Percentiles rank a stretch among this genome's conserved stretches.
Conservation (phyloP, 2,329 filamentous ascomycete species). For the Hysterium pulicare region DNA sequence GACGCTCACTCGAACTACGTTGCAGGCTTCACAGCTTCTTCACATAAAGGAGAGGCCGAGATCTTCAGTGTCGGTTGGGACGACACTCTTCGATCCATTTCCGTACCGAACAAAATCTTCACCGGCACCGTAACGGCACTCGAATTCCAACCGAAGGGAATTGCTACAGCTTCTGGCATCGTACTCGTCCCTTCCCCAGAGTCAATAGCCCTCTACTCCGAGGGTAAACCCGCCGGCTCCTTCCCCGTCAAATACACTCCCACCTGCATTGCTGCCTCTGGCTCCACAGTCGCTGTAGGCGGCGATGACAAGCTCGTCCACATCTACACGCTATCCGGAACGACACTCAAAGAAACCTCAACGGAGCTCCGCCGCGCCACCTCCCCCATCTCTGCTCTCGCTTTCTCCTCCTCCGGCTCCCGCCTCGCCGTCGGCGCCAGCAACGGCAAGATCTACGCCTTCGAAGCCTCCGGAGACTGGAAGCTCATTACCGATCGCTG, state of each 20-base stretch:
- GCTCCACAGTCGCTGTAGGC: slow-evolving; percentile 70
- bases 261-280: slow-evolving; percentile 68
- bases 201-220: slow-evolving; percentile 58
- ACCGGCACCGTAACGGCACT: slow-evolving; percentile 66
- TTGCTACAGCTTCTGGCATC: slow-evolving; percentile 55
- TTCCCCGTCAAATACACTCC: slow-evolving; percentile 62
- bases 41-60: slow-evolving; percentile 37
- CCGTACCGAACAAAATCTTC: slow-evolving; percentile 72
- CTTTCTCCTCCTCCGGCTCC: slow-evolving; percentile 76
- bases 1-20: slow-evolving; percentile 83
- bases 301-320: slow-evolving; percentile 70
- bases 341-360: slow-evolving; percentile 51
- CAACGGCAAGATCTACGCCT: slow-evolving; percentile 84
- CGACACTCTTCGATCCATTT: slow-evolving; percentile 78
- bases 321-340: slow-evolving; percentile 64
- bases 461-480: slow-evolving; percentile 60
- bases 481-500: slow-evolving; percentile 76
- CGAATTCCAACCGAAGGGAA: slow-evolving; percentile 74
- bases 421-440: slow-evolving; percentile 79
- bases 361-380: slow-evolving; percentile 65
- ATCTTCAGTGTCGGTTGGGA: slow-evolving; percentile 94
- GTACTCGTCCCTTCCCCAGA: slow-evolving; percentile 53
- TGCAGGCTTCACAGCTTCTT: slow-evolving; percentile 62
- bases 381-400: slow-evolving; percentile 70
- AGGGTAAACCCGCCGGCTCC: slow-evolving; percentile 58